Evolutionary conservation across 2,329 filamentous ascomycete species (phyloP), one percentile per base, ranked within the genome.

Genomic region (Apiospora pterosperma): DNA sequence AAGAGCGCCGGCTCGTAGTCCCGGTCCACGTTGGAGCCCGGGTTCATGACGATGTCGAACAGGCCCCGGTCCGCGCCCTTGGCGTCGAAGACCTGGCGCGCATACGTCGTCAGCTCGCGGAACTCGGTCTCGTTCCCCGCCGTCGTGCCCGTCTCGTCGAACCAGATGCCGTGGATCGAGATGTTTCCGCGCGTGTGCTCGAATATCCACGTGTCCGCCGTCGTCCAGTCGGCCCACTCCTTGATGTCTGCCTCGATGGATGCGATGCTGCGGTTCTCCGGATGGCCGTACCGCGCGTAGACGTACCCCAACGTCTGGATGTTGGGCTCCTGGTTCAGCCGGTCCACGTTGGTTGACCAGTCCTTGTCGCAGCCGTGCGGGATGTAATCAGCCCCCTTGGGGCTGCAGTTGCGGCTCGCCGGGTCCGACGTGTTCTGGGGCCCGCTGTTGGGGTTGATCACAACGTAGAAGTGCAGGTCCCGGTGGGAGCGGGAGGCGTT

Each of bases 1-100:
- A 67, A 69, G 25, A 69, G 62, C 80, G 82, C 62, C 74, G 77
- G 65, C 79, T 80, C 64, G 77, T 76, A 36, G 78, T 77, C 63
- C 77, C 78, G 52, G 38, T 66, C 61, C n/a, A 58, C 19, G 10
- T 65, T 62, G 42, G 62, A 21, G 14, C 67, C 67, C 3, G 65
- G 59, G 64, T 68, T 69, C 36, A 68, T 63, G 36, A 68, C 61
- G 23, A 68, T 65, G 34, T 59, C 62, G 62, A 67, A 68, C 16
- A 38, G 41, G 52, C 60, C 62, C n/a, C 44, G 36, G 28, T 28
- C 11, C 11, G 28, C 28, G 14, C 38, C 38, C 23, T 48, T 48
- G 8, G 59, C 60, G 14, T 59, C 41, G 39, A 68, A 67, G 1
- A 63, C 65, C 3, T 39, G 59, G 63, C 67, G 65, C 11, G 65